These are phyloP conservation scores for Lophiotrema nucula DNA, from an alignment of 495 filamentous ascomycete genomes.

Conservation along the genomic window DNA sequence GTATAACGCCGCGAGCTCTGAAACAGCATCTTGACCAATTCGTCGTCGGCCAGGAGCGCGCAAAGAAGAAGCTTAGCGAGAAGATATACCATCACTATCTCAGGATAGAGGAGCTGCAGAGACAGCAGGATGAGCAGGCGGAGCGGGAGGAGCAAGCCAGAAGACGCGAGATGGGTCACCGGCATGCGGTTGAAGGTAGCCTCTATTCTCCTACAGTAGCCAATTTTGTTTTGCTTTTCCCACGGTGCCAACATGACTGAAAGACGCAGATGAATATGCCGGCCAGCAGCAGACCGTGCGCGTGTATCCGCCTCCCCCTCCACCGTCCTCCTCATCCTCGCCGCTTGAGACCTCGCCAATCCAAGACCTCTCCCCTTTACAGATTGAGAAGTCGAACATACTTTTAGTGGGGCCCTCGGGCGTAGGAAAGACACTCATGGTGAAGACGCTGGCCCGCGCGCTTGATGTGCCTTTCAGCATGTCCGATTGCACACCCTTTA, in stretches of 20 bases:
- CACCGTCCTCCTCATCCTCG: too few species aligned
- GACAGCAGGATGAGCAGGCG: slow-evolving; percentile 75
- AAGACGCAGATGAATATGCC: slow-evolving; percentile 71
- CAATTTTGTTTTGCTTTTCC: not conserved
- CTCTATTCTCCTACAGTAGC: not conserved
- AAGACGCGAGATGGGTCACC: slow-evolving; percentile 45
- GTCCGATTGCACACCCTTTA: slow-evolving; percentile 95
- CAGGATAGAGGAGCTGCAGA: slow-evolving; percentile 70
- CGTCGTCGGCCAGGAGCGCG: slow-evolving; percentile 91
- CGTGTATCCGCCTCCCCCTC: slow-evolving; percentile 16
- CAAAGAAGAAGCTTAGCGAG: slow-evolving; percentile 91
- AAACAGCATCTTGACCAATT: slow-evolving; percentile 94
- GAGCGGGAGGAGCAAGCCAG: slow-evolving; percentile 56
- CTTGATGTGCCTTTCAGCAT: slow-evolving; percentile 95
- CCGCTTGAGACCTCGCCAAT: slow-evolving; percentile 48
- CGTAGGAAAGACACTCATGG: slow-evolving; percentile 95
- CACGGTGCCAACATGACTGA: not conserved
- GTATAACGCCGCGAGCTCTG: slow-evolving; percentile 72
- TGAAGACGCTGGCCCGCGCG: slow-evolving; percentile 73
- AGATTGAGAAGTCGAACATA: slow-evolving; percentile 96
- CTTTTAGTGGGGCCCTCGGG: slow-evolving; percentile 89
- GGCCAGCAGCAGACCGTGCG: slow-evolving; percentile 64
- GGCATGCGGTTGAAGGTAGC: slow-evolving; percentile 56
- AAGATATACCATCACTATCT: slow-evolving; percentile 99
- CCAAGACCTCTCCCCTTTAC: slow-evolving; percentile 56